Conservation (phyloP, 2,329 filamentous ascomycete species). For the Colletotrichum salicis region DNA sequence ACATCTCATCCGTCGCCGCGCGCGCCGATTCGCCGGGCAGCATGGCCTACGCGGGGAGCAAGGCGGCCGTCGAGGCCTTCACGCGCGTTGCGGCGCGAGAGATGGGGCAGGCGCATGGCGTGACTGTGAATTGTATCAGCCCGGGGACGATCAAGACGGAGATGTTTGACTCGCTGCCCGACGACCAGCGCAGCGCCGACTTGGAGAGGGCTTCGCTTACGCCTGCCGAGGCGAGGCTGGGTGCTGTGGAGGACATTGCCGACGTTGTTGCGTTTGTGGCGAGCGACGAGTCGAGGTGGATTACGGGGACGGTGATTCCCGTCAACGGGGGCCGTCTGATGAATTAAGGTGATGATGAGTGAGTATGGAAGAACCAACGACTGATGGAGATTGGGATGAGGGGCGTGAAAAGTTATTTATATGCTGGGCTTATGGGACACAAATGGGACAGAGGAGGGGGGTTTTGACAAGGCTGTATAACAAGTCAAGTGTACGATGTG, state of each 20-base stretch:
- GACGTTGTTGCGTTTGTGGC: conserved; percentile 36
- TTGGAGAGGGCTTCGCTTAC: conserved; percentile 34
- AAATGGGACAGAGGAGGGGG: background rate
- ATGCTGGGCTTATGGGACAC: conserved; percentile 1
- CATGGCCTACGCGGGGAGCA: conserved; percentile 37
- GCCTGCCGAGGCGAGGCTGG: conserved; percentile 35
- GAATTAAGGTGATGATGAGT: conserved; percentile 18
- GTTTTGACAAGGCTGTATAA: conserved; percentile 18
- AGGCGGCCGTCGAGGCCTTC: conserved; percentile 37
- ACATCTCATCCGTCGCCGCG: conserved; percentile 38
- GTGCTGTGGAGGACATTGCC: conserved; percentile 36
- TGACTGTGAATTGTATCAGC: conserved; percentile 37
- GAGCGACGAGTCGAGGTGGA: conserved; percentile 37
- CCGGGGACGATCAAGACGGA: conserved; percentile 37
- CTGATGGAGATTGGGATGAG: background rate
- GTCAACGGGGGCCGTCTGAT: conserved; percentile 36
- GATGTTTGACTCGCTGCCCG: conserved; percentile 34
- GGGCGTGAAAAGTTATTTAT: background rate
- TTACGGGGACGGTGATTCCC: conserved; percentile 35
- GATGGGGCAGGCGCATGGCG: conserved; percentile 34
- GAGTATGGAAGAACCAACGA: background rate
- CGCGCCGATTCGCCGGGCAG: conserved; percentile 32
- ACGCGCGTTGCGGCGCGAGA: conserved; percentile 37
- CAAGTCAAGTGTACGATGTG: conserved; percentile 24
- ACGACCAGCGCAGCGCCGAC: conserved; percentile 33